These are phyloP conservation scores for Hirschioporus abietinus DNA, from an alignment of 768 basidiomycete species.

Conservation along the genomic window DNA sequence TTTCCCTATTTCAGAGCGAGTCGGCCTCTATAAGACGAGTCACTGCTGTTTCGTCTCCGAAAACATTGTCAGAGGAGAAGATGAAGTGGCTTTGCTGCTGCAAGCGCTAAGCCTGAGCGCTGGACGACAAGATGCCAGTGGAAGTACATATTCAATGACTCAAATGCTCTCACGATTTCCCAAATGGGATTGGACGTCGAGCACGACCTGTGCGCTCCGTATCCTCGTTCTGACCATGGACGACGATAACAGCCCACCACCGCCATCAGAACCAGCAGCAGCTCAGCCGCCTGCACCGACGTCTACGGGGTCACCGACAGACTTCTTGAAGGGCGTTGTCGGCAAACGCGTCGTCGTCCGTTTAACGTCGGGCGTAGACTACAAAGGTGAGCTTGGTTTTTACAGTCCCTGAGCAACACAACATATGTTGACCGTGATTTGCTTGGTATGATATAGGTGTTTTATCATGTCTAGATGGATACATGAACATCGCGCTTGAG, in stretches of 20 bases:
- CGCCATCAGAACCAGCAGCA: slow-evolving; percentile 34
- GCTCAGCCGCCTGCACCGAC: slow-evolving; percentile 34
- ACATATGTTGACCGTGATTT: slow-evolving; percentile 3
- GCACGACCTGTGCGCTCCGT: neutral
- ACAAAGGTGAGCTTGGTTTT: slow-evolving; percentile 59
- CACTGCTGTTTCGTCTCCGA: no score
- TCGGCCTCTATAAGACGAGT: no score
- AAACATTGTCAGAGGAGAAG: no score
- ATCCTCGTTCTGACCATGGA: neutral
- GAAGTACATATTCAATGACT: no score
- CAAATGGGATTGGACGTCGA: no score
- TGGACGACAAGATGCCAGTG: no score
- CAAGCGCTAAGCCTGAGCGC: no score
- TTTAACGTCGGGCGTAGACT: slow-evolving; percentile 88
- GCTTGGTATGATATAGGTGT: slow-evolving; percentile 50
- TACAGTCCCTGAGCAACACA: neutral
- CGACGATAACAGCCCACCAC: slow-evolving; percentile 23
- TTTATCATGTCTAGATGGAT: slow-evolving; percentile 92
- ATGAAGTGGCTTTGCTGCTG: no score
- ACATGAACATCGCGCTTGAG: slow-evolving; percentile 99
- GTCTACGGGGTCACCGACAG: slow-evolving; percentile 78
- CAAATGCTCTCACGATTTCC: no score
- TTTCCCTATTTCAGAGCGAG: no score
- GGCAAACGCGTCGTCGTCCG: slow-evolving; percentile 94
- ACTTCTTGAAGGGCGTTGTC: slow-evolving; percentile 92